A percentile compares a stretch with the other conserved stretches of the same genome.
Evolutionary conservation across 2,329 filamentous ascomycete species (phyloP).

Genomic region (Aspergillus sp.): DNA sequence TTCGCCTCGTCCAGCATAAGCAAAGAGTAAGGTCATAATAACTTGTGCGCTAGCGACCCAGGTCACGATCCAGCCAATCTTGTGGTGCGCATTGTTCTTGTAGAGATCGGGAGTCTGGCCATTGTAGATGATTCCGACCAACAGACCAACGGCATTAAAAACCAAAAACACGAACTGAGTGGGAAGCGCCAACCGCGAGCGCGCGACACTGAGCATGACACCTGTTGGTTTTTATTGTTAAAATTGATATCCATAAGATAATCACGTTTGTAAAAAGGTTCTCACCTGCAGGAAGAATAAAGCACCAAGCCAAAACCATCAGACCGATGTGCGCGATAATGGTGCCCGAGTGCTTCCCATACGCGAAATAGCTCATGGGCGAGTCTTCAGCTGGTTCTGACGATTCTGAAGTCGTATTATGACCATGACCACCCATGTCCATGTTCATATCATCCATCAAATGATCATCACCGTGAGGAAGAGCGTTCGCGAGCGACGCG

Average conservation of each 20-base stretch:
- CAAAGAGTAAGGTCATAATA: conserved; percentile 58
- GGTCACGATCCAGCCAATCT: conserved; percentile 76
- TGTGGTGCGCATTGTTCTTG: conserved; percentile 79
- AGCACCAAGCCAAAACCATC: conserved; percentile 66
- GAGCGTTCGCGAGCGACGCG: conserved; percentile 22
- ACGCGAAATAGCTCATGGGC: conserved; percentile 39
- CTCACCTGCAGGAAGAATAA: conserved; percentile 66
- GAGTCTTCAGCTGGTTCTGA: conserved; percentile 17
- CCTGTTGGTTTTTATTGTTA: conserved; percentile 43
- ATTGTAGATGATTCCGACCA: conserved; percentile 68
- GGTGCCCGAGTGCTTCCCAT: conserved; percentile 31
- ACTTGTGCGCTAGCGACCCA: conserved; percentile 66
- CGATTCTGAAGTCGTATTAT: conserved; percentile 9
- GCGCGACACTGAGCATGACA: conserved; percentile 77
- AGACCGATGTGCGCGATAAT: conserved; percentile 65
- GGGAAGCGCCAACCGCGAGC: conserved; percentile 65
- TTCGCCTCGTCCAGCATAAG: conserved; percentile 47
- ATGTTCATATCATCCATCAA: conserved; percentile 25
- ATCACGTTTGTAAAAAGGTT: conserved; percentile 6
- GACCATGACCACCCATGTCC: conserved; percentile 16
- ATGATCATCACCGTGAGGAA: conserved; percentile 29
- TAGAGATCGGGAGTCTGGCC: conserved; percentile 78
- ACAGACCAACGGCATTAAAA: conserved; percentile 57
- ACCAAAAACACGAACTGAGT: conserved; percentile 62
- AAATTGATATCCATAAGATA: conserved; percentile 2